Evolutionary conservation across 352 stramenopile genomes (phyloP), one percentile per base, ranked within the genome.

Genomic region (Globisporangium viniferum): DNA sequence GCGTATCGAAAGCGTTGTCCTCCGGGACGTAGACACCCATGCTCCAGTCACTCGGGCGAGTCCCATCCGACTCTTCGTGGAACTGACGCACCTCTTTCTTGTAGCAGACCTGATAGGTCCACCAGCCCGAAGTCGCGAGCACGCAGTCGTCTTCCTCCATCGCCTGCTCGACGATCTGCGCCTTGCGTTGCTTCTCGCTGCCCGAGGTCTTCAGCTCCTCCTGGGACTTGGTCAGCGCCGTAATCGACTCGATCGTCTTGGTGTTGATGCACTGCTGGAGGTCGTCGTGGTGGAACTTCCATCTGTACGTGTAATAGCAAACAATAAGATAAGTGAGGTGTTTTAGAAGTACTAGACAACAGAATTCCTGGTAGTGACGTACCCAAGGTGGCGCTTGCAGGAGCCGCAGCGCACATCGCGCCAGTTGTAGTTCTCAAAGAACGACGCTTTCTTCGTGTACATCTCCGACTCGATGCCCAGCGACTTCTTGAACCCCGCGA

Each of bases 51-150:
- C 74, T 91, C 24, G 84, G 69, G 20, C 84, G 84, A 15, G 76
- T 84, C 27, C 86, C 86, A 58, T 94, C 88, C 0, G 73, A 41
- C 59, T 95, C 88, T 73, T 94, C 71, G 72, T 95, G 88, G 65
- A 77, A 95, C 68, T 95, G 88, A 2, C 84, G 86, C 39, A 95
- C 85, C 61, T 95, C 88, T 56, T 86, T 79, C 62, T 78, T 71
- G 76, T 94, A 94, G 76, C 86, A 95, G 2, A 94, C 66, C 64
- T 94, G 73, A 67, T 95, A 95, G n/a, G 84, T 88, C 88, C 88
- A 95, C 88, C 88, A 95, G 6, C 84, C 86, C 22, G 77, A 71
- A 31, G 71, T 77, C 46, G 85, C 79, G 39, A 81, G 72, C n/a
- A 94, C 29, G 66, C 88, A 94, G 22, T 78, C 73, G 12, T 77